phyloP scores from a whole-genome alignment of 805 yeast genomes.

The Pichia exigua region DNA sequence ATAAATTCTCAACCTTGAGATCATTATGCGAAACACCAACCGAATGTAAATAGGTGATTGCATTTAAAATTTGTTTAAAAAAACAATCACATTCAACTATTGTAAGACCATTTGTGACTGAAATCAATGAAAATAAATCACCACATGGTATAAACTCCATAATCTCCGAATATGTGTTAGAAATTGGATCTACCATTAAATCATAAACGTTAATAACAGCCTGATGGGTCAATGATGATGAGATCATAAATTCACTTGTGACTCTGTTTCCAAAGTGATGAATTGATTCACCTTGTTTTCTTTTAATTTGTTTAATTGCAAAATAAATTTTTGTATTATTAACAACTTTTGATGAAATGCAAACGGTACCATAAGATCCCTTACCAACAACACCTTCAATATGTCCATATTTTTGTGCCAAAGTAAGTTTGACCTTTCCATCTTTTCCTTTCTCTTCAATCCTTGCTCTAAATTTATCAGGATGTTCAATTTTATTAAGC shows the following conservation, averaged over 20 bases:
- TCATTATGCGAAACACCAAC: constrained; percentile 95
- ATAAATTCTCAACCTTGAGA: constrained; percentile 78
- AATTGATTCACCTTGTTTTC: constrained; percentile 49
- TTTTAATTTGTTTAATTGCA: constrained; percentile 73
- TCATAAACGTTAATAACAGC: constrained; percentile 75
- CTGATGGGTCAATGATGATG: constrained; percentile 65
- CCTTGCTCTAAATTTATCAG: constrained; percentile 29
- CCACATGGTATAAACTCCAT: constrained; percentile 96
- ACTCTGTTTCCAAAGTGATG: constrained; percentile 60
- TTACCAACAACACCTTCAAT: constrained; percentile 42
- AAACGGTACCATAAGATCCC: constrained; percentile 42
- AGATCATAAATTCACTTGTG: constrained; percentile 85
- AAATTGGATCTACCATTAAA: constrained; percentile 62
- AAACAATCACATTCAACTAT: constrained; percentile 78
- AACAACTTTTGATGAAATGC: constrained; percentile 35
- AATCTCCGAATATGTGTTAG: constrained; percentile 73
- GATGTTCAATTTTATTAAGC: constrained; percentile 39
- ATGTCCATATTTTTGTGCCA: constrained; percentile 42
- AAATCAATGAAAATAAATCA: constrained; percentile 57
- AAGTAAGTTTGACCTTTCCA: constrained; percentile 27
- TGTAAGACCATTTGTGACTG: constrained; percentile 45
- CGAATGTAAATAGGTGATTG: constrained; percentile 76
- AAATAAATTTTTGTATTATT: constrained; percentile 37
- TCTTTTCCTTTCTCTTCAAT: constrained; percentile 10
- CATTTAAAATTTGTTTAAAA: constrained; percentile 77